Evolutionary conservation across 2,329 filamentous ascomycete species (phyloP).

Genomic region (Fusarium citri): DNA sequence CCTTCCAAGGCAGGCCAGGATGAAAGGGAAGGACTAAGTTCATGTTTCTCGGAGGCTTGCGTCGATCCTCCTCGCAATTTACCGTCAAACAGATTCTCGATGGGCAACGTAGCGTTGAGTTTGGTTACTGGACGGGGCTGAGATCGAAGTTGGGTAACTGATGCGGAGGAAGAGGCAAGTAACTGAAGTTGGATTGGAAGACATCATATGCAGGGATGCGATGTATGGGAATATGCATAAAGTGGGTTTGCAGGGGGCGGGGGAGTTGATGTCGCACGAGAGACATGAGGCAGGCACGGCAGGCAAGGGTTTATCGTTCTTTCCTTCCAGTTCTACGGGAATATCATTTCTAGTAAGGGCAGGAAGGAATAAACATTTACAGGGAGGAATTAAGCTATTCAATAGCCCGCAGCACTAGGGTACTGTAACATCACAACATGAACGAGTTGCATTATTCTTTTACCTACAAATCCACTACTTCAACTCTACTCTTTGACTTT

Average conservation of each 20-base stretch:
- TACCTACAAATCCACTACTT: conserved; percentile 1
- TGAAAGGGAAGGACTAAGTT: not conserved
- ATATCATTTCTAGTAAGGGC: conserved; percentile 17
- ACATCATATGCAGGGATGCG: conserved; percentile 21
- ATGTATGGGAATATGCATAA: conserved; percentile 40
- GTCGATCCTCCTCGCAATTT: conserved; percentile 36
- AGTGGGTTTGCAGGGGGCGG: conserved; percentile 32
- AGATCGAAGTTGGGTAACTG: conserved; percentile 16
- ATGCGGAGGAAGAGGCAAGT: conserved; percentile 1
- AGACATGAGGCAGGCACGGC: conserved; percentile 17
- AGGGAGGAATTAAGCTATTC: not conserved
- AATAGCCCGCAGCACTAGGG: not conserved
- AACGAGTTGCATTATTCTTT: not conserved
- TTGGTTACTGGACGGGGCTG: conserved; percentile 4
- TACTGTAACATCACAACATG: not conserved
- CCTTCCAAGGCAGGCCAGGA: not conserved
- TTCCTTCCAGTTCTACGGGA: conserved; percentile 14
- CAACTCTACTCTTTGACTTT: not conserved
- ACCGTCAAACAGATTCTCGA: conserved; percentile 14
- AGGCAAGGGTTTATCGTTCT: conserved; percentile 24
- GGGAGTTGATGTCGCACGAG: conserved; percentile 32
- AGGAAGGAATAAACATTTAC: conserved; percentile 8
- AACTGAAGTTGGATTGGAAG: conserved; percentile 3
- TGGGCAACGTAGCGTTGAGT: conserved; percentile 1
- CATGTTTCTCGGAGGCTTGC: conserved; percentile 8